phyloP scores from a whole-genome alignment of 2,329 filamentous ascomycete species.

The Ascochyta viciae-villosae region DNA sequence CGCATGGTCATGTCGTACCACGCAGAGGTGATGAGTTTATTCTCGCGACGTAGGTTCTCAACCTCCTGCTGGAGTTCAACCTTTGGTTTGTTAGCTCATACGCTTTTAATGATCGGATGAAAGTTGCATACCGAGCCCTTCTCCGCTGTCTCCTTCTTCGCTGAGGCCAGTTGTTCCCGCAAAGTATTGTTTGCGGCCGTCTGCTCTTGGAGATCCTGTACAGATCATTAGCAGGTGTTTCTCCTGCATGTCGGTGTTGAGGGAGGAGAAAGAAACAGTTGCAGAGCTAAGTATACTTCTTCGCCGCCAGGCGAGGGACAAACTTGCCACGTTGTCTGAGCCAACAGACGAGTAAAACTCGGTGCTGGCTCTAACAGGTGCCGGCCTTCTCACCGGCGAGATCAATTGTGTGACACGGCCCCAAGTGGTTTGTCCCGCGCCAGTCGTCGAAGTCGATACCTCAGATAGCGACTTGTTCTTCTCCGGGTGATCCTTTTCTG shows the following conservation, averaged over 20 bases:
- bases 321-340: conserved; percentile 40
- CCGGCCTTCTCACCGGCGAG: conserved; percentile 29
- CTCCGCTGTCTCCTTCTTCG: conserved; percentile 43
- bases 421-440: conserved; percentile 36
- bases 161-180: conserved; percentile 41
- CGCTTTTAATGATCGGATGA: background rate
- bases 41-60: conserved; percentile 77
- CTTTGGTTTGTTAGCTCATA: conserved; percentile 19
- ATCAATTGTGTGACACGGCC: conserved; percentile 31
- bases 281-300: conserved; percentile 35
- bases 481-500: conserved; percentile 9
- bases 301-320: conserved; percentile 36
- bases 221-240: conserved; percentile 24
- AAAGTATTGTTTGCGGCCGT: conserved; percentile 30
- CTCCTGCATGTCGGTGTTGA: conserved; percentile 14
- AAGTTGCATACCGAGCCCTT: conserved; percentile 45
- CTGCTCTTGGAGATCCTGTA: conserved; percentile 45
- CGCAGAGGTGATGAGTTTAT: conserved; percentile 78
- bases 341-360: conserved; percentile 23
- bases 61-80: conserved; percentile 56
- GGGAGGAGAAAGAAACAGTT: conserved; percentile 13
- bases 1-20: conserved; percentile 84
- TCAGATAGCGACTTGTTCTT: conserved; percentile 30
- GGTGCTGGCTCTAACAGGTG: conserved; percentile 23
- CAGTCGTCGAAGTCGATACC: conserved; percentile 29